These are phyloP conservation scores for Phytophthora sp. DNA, from an alignment of 352 stramenopile genomes.

Conservation along the genomic window DNA sequence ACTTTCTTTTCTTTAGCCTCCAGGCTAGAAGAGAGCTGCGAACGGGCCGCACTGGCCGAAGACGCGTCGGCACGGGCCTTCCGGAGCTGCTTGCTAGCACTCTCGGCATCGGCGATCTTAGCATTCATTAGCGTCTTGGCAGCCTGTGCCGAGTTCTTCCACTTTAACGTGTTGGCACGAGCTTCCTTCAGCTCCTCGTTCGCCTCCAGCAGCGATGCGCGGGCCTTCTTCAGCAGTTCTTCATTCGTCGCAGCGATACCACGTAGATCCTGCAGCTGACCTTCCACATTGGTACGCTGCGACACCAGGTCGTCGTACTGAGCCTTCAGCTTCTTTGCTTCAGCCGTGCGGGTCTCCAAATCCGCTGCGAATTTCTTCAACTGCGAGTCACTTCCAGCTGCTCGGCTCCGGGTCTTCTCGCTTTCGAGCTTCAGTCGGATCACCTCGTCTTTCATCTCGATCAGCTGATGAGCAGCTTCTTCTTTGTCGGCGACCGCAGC, in stretches of 20 bases:
- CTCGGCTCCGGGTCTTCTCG: slow-evolving; percentile 44
- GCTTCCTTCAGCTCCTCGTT: slow-evolving; percentile 85
- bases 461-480: slow-evolving; percentile 37
- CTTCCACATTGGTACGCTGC: slow-evolving; percentile 37
- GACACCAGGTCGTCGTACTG: slow-evolving; percentile 44
- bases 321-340: slow-evolving; percentile 40
- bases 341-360: slow-evolving; percentile 40
- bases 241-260: slow-evolving; percentile 53
- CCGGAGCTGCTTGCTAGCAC: slow-evolving; percentile 66
- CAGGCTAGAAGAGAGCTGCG: slow-evolving; percentile 55
- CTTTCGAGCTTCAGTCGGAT: slow-evolving; percentile 46
- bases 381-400: slow-evolving; percentile 34
- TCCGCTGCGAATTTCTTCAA: slow-evolving; percentile 45
- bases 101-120: slow-evolving; percentile 74
- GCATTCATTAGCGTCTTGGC: slow-evolving; percentile 68
- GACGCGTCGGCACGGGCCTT: slow-evolving; percentile 55
- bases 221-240: slow-evolving; percentile 75
- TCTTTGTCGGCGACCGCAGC: slow-evolving; percentile 48
- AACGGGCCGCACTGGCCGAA: slow-evolving; percentile 49
- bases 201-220: slow-evolving; percentile 62
- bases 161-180: slow-evolving; percentile 67
- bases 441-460: slow-evolving; percentile 63
- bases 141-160: slow-evolving; percentile 70
- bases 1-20: slow-evolving; percentile 79
- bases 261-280: slow-evolving; percentile 53